phyloP scores from a whole-genome alignment of 2,329 filamentous ascomycete genomes.

The Penicillium sp. region DNA sequence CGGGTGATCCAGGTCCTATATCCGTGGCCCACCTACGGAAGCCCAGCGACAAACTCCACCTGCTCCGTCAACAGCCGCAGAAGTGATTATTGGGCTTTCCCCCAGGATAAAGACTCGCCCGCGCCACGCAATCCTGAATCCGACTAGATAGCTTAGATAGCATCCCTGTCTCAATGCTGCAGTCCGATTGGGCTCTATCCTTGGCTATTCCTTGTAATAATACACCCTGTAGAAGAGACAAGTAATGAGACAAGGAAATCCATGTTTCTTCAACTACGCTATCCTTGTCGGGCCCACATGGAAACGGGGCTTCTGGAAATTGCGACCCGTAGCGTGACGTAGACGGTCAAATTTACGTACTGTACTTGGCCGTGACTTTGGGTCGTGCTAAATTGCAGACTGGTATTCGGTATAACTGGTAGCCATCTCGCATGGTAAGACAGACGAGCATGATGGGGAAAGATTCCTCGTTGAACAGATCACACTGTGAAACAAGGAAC shows the following conservation, averaged over 20 bases:
- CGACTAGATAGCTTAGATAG: conserved; percentile 26
- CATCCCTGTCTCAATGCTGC: conserved; percentile 20
- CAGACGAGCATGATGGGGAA: too few relatives aligned
- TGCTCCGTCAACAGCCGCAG: too few relatives aligned
- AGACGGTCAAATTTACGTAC: neutral
- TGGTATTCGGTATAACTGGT: too few relatives aligned
- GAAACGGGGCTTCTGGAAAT: neutral
- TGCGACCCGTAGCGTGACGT: neutral
- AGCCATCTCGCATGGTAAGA: too few relatives aligned
- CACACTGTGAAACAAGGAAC: neutral
- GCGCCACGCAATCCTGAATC: conserved; percentile 14
- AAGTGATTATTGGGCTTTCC: too few relatives aligned
- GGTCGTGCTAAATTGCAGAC: too few relatives aligned
- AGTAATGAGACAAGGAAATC: neutral
- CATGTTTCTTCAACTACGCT: neutral
- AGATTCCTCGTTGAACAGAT: neutral
- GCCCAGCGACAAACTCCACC: too few relatives aligned
- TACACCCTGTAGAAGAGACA: neutral
- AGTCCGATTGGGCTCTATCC: conserved; percentile 17
- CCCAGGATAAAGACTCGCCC: neutral
- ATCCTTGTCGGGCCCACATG: neutral
- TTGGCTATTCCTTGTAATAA: neutral
- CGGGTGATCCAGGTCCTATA: too few relatives aligned
- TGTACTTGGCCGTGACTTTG: neutral
- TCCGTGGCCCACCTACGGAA: too few relatives aligned